Conservation (phyloP, 2,329 filamentous ascomycete species). For the Phialocephala subalpina region DNA sequence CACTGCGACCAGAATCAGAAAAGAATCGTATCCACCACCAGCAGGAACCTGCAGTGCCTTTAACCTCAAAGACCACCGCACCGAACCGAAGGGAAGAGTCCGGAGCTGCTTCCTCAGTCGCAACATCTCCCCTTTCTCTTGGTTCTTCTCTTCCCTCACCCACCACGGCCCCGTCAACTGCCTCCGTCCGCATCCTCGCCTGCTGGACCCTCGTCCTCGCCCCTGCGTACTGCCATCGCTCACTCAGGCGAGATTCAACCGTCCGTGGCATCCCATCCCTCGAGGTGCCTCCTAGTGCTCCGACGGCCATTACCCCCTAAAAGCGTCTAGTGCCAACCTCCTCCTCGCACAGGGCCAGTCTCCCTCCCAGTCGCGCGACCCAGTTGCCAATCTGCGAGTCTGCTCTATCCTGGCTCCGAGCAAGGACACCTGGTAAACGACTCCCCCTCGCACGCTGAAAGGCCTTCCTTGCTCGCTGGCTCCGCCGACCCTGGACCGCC, state of each 20-base stretch:
- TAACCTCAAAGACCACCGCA: not conserved
- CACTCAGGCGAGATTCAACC: conserved; percentile 9
- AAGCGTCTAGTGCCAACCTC: conserved; percentile 15
- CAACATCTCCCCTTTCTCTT: not conserved
- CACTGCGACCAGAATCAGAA: not conserved
- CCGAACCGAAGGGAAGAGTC: not conserved
- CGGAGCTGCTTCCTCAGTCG: not conserved
- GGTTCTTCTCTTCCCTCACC: not conserved
- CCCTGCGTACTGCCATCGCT: not conserved
- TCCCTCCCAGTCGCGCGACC: not conserved
- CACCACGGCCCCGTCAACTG: not conserved
- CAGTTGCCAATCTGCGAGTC: conserved; percentile 8
- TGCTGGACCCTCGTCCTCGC: not conserved
- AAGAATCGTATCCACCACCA: not conserved
- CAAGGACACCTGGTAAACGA: too few species aligned
- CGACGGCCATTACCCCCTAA: conserved; percentile 12
- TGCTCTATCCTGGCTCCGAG: conserved; percentile 17
- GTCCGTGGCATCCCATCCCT: conserved; percentile 17
- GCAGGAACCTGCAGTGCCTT: not conserved
- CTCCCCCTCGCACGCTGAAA: not conserved
- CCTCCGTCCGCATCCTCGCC: not conserved
- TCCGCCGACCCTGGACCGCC: not conserved
- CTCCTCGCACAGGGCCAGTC: conserved; percentile 9
- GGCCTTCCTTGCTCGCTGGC: not conserved
- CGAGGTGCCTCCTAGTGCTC: not conserved